A percentile compares a stretch with the other conserved stretches of the same genome.
Conservation (phyloP, 148 eudicot species). For the Beta vulgaris region DNA sequence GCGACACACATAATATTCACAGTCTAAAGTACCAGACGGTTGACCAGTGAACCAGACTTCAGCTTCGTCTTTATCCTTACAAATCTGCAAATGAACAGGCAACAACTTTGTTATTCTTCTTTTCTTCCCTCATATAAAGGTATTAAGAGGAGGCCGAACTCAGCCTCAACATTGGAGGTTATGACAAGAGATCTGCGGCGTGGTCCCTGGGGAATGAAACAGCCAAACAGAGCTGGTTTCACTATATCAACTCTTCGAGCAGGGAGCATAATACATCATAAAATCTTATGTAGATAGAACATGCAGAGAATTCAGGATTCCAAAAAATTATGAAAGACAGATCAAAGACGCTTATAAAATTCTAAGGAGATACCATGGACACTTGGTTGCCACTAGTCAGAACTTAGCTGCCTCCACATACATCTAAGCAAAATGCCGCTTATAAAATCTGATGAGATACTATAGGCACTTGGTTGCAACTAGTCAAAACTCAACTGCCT, state of each 20-base stretch:
- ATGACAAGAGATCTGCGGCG: not conserved
- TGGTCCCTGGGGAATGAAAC: not conserved
- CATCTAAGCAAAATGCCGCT: not conserved
- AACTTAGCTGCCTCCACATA: not conserved
- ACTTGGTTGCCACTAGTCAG: not conserved
- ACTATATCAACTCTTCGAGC: not conserved
- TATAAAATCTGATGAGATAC: not conserved
- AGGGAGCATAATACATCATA: constrained; percentile 13
- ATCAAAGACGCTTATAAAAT: not conserved
- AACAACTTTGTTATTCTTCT: not conserved
- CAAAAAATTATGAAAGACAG: not conserved
- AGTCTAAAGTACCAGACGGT: no score
- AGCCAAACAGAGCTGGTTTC: not conserved
- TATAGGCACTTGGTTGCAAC: not conserved
- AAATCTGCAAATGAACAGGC: constrained; percentile 46
- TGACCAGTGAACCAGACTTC: constrained; percentile 74
- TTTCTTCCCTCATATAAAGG: not conserved
- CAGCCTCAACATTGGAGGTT: not conserved
- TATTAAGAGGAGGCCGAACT: not conserved
- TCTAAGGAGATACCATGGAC: not conserved
- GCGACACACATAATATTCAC: no score
- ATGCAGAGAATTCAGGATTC: not conserved
- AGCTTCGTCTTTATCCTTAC: constrained; percentile 83
- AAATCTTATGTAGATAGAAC: not conserved
- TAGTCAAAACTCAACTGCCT: not conserved